phyloP scores from a whole-genome alignment of 352 stramenopile genomes.

The Pythium rishiriense region DNA sequence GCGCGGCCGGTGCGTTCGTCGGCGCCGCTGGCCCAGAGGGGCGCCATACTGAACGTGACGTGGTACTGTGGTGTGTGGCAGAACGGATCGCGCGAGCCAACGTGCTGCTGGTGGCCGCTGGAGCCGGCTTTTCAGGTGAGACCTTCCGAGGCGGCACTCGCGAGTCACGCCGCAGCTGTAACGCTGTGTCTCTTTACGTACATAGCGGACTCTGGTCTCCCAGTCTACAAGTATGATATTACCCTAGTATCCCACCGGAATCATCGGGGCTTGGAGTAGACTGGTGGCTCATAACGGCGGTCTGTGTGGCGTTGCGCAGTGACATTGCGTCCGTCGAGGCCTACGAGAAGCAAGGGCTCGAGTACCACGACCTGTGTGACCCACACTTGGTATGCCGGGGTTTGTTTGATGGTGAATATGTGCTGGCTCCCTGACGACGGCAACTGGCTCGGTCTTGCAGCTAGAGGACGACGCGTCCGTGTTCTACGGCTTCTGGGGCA shows the following conservation, averaged over 20 bases:
- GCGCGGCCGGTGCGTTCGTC: slow-evolving; percentile 11
- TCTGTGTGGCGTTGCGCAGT: slow-evolving; percentile 25
- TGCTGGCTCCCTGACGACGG: no score
- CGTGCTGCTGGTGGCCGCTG: slow-evolving; percentile 85
- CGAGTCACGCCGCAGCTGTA: neutral
- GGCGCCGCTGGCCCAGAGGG: no score
- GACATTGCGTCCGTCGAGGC: slow-evolving; percentile 84
- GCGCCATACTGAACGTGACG: neutral
- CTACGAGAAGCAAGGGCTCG: slow-evolving; percentile 76
- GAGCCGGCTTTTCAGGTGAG: slow-evolving; percentile 84
- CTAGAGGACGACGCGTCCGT: slow-evolving; percentile 72
- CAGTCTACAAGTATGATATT: slow-evolving; percentile 89
- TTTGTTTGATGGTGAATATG: neutral
- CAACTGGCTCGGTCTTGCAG: slow-evolving; percentile 18
- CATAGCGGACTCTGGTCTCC: slow-evolving; percentile 79
- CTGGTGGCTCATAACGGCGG: neutral
- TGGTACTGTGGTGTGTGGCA: slow-evolving; percentile 12
- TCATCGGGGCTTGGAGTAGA: no score
- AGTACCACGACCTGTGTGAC: slow-evolving; percentile 90
- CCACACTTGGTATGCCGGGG: slow-evolving; percentile 55
- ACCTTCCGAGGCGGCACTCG: no score
- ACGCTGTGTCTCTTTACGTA: neutral
- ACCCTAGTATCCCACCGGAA: neutral
- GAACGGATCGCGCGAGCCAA: slow-evolving; percentile 74
- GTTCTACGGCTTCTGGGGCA: slow-evolving; percentile 93